A percentile compares a stretch with the other conserved stretches of the same genome.
These are phyloP conservation scores for Sugiyamaella castrensis DNA, from an alignment of 1,139 yeast species.

Conservation along the genomic window DNA sequence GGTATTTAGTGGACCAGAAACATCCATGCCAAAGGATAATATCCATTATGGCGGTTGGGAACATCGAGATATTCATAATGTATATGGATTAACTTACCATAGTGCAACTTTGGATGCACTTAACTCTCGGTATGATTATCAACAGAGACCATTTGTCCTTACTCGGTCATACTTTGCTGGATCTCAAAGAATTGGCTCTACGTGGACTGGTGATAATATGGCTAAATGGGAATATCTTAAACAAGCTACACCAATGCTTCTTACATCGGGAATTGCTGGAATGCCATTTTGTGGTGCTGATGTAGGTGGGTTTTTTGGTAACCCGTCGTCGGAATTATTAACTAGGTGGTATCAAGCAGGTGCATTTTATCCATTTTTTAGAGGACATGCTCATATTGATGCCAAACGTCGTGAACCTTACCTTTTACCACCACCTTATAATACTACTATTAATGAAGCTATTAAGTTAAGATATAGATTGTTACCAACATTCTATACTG, in stretches of 20 bases:
- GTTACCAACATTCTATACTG: conserved; percentile 76
- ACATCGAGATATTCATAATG: conserved; percentile 85
- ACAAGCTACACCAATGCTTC: conserved; percentile 80
- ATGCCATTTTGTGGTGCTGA: conserved; percentile 96
- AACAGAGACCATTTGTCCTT: conserved; percentile 78
- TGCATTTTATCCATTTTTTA: conserved; percentile 91
- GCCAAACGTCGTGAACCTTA: conserved; percentile 92
- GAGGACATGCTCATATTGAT: conserved; percentile 96
- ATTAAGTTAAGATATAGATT: conserved; percentile 69
- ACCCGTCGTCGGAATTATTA: conserved; percentile 76
- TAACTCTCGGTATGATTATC: conserved; percentile 48
- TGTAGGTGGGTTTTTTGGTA: conserved; percentile 94
- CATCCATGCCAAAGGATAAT: conserved; percentile 77
- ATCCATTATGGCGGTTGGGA: conserved; percentile 81
- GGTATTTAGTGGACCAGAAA: conserved; percentile 91
- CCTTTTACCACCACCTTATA: conserved; percentile 72
- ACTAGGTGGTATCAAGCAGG: conserved; percentile 97
- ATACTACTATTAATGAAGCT: conserved; percentile 66
- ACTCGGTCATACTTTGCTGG: conserved; percentile 89
- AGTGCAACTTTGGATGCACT: conserved; percentile 74
- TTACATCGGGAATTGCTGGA: conserved; percentile 78
- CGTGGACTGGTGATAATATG: conserved; percentile 98
- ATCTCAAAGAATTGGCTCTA: conserved; percentile 84
- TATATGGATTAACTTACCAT: conserved; percentile 76
- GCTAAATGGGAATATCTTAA: conserved; percentile 87